Base-by-base conservation (phyloP, 176 grass and related monocot genomes). In the Avena sativa region DNA sequence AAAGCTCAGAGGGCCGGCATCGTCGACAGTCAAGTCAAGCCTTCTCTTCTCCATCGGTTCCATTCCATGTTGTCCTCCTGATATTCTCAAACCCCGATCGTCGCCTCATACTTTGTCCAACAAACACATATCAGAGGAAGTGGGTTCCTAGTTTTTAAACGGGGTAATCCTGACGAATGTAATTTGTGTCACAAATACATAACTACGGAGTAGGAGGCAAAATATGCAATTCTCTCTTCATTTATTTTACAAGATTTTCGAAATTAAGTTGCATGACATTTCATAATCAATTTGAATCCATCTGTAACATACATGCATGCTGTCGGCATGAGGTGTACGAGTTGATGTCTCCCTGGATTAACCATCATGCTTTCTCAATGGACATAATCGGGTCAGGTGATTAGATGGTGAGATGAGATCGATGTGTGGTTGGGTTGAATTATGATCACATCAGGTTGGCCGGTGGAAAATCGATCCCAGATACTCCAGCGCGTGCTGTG, bases 401-500 rank as follows among this genome's bases (percentile, higher is more conserved):
- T 52, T 75, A 9, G 12, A 52, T 26, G 13, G 7, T 14, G 12
- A 16, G 23, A 30, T 49, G n/a, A 50, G 71, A 74, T 74, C 14
- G 23, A 51, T 52, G 46, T 52, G 46, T 15, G 72, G 25, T 30
- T 75, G 72, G 72, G 49, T 75, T 50, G 23, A 75, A 75, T 75
- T 75, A 75, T 75, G 72, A 52, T 52, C 72, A 75, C 47, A 75
- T 52, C 47, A 52, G 47, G 47, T 76, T 76, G 74, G 49, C 74
- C 49, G 14, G 74, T 28, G 49, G 49, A 76, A 48, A 51, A 50
- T 75, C 23, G 8, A 52, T 16, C 23, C 21, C 46, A 74, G 26
- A 66, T 66, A 65, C 72, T 75, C 48, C 25, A 75, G 3, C 6
- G 46, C 21, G 21, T 51, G 71, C 21, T 28, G 21, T 26, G 21